Evolutionary conservation across 2,329 filamentous ascomycete genomes (phyloP).

Genomic region (Ilyonectria mors-panacis): DNA sequence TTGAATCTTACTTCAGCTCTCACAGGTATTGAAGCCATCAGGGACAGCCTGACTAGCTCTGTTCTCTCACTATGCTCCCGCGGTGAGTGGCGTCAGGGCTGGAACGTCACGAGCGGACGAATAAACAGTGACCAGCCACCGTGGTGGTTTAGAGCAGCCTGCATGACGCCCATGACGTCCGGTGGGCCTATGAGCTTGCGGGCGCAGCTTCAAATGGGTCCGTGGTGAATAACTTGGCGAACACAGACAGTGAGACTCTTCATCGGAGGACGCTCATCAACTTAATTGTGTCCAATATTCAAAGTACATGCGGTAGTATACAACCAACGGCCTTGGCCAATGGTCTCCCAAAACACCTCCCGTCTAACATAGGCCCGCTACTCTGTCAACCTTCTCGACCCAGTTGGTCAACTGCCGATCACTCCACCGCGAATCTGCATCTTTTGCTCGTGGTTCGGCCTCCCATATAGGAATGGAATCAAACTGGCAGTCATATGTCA

Average conservation of each 20-base stretch:
- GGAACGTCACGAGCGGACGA: not conserved
- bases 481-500: not conserved
- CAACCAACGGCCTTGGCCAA: slow-evolving; percentile 16
- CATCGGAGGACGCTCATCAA: not conserved
- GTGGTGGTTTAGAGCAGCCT: too few relatives aligned
- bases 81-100: not conserved
- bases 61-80: not conserved
- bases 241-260: not conserved
- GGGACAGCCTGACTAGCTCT: not conserved
- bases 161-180: not conserved
- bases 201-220: not conserved
- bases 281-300: slow-evolving; percentile 16
- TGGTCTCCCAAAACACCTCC: slow-evolving; percentile 25
- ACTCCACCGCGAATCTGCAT: slow-evolving; percentile 12
- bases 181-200: not conserved
- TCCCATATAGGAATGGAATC: slow-evolving; percentile 10
- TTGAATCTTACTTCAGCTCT: not conserved
- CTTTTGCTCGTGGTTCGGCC: not conserved
- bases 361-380: slow-evolving; percentile 26
- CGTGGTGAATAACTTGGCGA: not conserved
- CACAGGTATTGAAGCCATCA: not conserved
- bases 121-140: not conserved
- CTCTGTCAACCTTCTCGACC: slow-evolving; percentile 13
- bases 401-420: slow-evolving; percentile 6
- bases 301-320: slow-evolving; percentile 30